Conservation (phyloP, 2,329 filamentous ascomycete genomes). For the Seiridium cupressi region DNA sequence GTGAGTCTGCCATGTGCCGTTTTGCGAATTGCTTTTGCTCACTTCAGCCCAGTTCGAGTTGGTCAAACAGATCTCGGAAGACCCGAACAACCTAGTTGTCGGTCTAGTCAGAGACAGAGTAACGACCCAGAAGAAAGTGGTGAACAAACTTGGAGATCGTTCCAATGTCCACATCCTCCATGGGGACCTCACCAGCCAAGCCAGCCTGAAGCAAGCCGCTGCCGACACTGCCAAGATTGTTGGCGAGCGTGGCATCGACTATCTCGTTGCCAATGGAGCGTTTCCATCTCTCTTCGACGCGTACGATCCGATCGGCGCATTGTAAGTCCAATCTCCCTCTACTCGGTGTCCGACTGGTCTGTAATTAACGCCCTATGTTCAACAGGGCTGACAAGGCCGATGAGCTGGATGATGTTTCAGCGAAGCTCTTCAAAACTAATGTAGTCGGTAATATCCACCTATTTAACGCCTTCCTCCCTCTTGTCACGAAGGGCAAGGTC, state of each 20-base stretch:
- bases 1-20: conserved; percentile 9
- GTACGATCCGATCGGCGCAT: conserved; percentile 24
- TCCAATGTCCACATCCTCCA: conserved; percentile 44
- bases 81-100: conserved; percentile 42
- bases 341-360: conserved; percentile 27
- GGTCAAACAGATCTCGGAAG: conserved; percentile 40
- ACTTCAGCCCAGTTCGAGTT: conserved; percentile 43
- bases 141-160: conserved; percentile 33
- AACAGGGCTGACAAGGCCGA: conserved; percentile 2
- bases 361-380: not conserved
- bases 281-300: conserved; percentile 25
- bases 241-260: conserved; percentile 1
- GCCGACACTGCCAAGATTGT: not conserved
- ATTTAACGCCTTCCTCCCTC: conserved; percentile 49
- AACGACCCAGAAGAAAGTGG: conserved; percentile 40
- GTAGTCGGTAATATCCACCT: conserved; percentile 49
- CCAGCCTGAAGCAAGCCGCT: conserved; percentile 28
- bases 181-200: conserved; percentile 40
- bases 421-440: conserved; percentile 35
- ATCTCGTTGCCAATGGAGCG: conserved; percentile 15
- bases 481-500: conserved; percentile 43
- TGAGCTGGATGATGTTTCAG: conserved; percentile 10
- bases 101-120: conserved; percentile 47
- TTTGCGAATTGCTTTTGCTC: not conserved
- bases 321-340: conserved; percentile 50